Evolutionary conservation across 179 eudicot genomes (phyloP).

Genomic region (Beta macrorhiza): DNA sequence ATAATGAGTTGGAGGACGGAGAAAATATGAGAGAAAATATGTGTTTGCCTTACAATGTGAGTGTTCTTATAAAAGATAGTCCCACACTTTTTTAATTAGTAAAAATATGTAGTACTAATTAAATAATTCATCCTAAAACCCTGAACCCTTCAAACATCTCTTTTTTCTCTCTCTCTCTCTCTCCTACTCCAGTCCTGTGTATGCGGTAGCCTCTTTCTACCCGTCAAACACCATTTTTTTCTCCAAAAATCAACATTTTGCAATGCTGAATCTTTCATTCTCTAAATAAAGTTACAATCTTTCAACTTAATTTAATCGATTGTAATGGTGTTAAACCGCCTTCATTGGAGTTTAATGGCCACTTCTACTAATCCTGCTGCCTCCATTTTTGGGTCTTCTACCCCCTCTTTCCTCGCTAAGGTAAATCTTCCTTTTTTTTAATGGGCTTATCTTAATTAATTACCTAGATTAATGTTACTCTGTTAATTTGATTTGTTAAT

Average conservation of each 20-base stretch:
- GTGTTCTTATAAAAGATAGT: no score
- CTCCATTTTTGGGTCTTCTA: conserved; percentile 26
- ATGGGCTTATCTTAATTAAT: not conserved
- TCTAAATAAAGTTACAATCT: not conserved
- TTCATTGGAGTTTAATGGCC: conserved; percentile 29
- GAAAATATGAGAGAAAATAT: no score
- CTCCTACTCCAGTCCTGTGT: not conserved
- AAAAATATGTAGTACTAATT: no score
- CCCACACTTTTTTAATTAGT: no score
- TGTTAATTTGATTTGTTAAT: no score
- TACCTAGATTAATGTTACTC: not conserved
- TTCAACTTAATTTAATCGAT: not conserved
- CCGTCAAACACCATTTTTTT: not conserved
- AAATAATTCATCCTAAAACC: conserved; percentile 16
- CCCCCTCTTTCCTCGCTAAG: conserved; percentile 22
- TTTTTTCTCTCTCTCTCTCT: conserved; percentile 3
- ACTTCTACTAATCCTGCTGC: conserved; percentile 17
- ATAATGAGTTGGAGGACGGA: no score
- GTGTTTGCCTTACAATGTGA: no score
- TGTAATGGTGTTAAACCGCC: conserved; percentile 26
- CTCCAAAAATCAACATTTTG: not conserved
- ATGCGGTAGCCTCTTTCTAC: not conserved
- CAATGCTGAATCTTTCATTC: not conserved
- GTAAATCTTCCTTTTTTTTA: not conserved
- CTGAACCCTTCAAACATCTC: conserved; percentile 20